These are phyloP conservation scores for Tolypocladium amazonense DNA, from an alignment of 2,329 filamentous ascomycete species.

Conservation along the genomic window DNA sequence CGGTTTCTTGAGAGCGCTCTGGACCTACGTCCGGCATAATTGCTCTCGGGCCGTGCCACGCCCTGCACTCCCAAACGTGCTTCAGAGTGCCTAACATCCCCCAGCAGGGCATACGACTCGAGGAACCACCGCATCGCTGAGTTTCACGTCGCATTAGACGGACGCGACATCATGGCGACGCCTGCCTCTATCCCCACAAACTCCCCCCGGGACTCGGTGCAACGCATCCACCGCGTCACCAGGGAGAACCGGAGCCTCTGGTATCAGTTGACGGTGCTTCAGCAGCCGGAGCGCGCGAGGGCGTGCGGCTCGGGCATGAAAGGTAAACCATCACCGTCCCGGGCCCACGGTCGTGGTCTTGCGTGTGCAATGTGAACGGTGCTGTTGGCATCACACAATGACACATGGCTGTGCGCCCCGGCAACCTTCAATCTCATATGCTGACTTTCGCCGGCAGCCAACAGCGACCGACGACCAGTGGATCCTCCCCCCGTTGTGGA, in stretches of 20 bases:
- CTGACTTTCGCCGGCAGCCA: conserved; percentile 18
- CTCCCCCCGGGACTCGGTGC: conserved; percentile 23
- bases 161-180: conserved; percentile 20
- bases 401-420: neutral
- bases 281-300: conserved; percentile 88
- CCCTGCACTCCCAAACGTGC: neutral
- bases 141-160: neutral
- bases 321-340: conserved; percentile 48
- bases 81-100: neutral
- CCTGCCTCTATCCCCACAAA: conserved; percentile 17
- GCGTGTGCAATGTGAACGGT: neutral
- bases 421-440: neutral
- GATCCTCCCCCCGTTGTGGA: conserved; percentile 93
- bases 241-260: conserved; percentile 67
- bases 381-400: neutral
- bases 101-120: neutral
- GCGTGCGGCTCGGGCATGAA: conserved; percentile 94
- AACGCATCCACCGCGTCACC: conserved; percentile 44
- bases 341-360: neutral
- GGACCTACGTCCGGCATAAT: neutral
- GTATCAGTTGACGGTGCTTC: conserved; percentile 77
- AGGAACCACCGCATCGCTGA: neutral
- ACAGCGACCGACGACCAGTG: conserved; percentile 72
- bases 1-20: neutral
- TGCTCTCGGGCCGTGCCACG: neutral